Base-by-base conservation (phyloP, 257 asterid species). In the Ophiorrhiza pumila region DNA sequence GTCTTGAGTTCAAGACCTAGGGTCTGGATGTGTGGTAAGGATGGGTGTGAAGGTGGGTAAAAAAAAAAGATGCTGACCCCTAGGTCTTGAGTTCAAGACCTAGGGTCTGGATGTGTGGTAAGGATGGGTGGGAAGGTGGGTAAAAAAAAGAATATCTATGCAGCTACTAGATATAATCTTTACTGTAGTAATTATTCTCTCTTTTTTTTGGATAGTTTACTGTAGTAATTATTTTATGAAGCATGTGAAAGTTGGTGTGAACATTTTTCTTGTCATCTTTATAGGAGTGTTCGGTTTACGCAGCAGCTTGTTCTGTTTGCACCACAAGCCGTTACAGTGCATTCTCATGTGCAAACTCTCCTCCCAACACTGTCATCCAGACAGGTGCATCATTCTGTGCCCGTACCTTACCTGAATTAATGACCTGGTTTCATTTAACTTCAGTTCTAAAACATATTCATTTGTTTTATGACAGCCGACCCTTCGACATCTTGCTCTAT, bases 301-400 rank as follows among this genome's bases (percentile, higher is more conserved):
- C 99, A 95, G 75, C 99, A 95, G 80, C 95, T 95, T 77, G 98
- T 95, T 81, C 90, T 95, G 79, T 95, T 95, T 86, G 98, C 99
- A 50, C 98, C 97, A 17, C 99, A 89, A 75, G 99, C 99, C 53
- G 99, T 90, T 79, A 76, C 93, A 23, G 98, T 95, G 80, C 99
- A 88, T 83, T 84, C 90, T 82, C 97, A 95, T 77, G 89, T 95
- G 82, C 93, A 85, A 63, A 86, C 93, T 81, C 97, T 95, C 83
- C 95, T 95, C 56, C 98, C 98, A 62, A 95, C 97, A 80, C 87
- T 95, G 58, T 88, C 91, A 32, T 92, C 99, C 52, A 90, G 96
- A 92, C 99, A 95, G 93, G 99, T 91, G 80, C 10, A 46, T 59
- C 56, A 32, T 71, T 76, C 79, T 69, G 45, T 65, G n/a, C 37